These are phyloP conservation scores for Orbilia oligospora DNA, from an alignment of 2,329 filamentous ascomycete genomes.

Conservation along the genomic window DNA sequence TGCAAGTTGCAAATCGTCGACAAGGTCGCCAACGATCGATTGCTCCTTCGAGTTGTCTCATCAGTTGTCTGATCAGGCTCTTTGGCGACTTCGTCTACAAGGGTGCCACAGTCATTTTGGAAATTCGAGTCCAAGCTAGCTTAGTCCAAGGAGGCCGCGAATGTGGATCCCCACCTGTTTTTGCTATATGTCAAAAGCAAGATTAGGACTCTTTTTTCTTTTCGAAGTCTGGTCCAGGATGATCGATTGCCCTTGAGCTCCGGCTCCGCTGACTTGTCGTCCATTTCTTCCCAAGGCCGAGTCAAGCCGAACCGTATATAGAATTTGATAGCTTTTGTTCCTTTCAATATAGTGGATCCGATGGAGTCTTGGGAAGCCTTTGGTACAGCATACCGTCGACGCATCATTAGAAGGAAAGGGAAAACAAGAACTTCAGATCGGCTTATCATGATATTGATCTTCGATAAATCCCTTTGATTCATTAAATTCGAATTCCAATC, in stretches of 20 bases:
- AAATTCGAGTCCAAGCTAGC: constrained; percentile 37
- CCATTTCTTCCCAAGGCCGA: constrained; percentile 31
- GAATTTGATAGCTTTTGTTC: constrained; percentile 23
- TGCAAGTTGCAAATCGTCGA: constrained; percentile 59
- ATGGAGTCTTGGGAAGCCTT: constrained; percentile 12
- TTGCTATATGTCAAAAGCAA: constrained; percentile 57
- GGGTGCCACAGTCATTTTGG: constrained; percentile 34
- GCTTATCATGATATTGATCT: constrained; percentile 39
- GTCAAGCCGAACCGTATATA: constrained; percentile 53
- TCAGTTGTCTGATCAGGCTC: constrained; percentile 41
- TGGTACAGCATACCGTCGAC: constrained; percentile 19
- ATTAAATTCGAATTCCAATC: neutral
- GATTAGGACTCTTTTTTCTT: constrained; percentile 45
- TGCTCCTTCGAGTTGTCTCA: constrained; percentile 57
- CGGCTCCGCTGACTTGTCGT: constrained; percentile 58
- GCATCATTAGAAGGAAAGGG: constrained; percentile 6
- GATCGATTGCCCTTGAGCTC: constrained; percentile 58
- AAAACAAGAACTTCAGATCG: constrained; percentile 12
- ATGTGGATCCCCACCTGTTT: constrained; percentile 49
- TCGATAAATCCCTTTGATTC: constrained; percentile 5
- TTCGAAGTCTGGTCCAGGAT: constrained; percentile 39
- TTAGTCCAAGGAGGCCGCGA: constrained; percentile 35
- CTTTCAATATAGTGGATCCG: constrained; percentile 57
- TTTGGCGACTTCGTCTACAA: constrained; percentile 55
- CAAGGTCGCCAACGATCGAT: constrained; percentile 48